Percentiles rank a stretch among this genome's conserved stretches.
Conservation (phyloP, 1,139 yeast species). For the Geotrichum fermentans region DNA sequence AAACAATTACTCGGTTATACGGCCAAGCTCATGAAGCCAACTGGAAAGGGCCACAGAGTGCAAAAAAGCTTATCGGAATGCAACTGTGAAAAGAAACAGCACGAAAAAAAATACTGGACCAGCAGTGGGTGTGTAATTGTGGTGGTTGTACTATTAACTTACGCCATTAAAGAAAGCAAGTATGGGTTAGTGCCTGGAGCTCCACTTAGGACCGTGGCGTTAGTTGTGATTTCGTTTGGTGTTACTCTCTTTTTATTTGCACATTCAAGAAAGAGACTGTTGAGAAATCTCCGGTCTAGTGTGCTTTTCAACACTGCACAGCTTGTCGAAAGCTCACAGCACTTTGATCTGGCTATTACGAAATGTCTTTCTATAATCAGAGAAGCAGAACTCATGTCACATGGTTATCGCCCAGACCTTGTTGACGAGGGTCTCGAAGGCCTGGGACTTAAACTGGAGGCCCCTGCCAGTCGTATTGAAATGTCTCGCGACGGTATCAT, state of each 20-base stretch:
- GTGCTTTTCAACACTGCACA: slow-evolving; percentile 33
- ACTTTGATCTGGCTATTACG: slow-evolving; percentile 36
- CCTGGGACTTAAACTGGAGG: background rate
- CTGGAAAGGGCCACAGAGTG: background rate
- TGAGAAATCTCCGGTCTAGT: slow-evolving; percentile 36
- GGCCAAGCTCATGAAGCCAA: background rate
- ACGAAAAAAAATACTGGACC: slow-evolving; percentile 18
- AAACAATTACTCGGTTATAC: slow-evolving; percentile 23
- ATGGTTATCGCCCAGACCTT: slow-evolving; percentile 1
- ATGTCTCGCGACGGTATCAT: slow-evolving; percentile 15
- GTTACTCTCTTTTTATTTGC: slow-evolving; percentile 34
- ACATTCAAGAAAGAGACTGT: slow-evolving; percentile 35
- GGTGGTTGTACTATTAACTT: slow-evolving; percentile 33
- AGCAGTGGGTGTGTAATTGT: slow-evolving; percentile 33
- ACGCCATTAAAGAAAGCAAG: slow-evolving; percentile 27
- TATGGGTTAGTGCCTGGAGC: slow-evolving; percentile 1
- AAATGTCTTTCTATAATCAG: slow-evolving; percentile 36
- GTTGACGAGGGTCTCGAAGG: background rate
- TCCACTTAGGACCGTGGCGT: background rate
- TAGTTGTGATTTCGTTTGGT: slow-evolving; percentile 12
- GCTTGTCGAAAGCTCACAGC: slow-evolving; percentile 31
- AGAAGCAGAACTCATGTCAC: slow-evolving; percentile 33
- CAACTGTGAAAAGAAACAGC: background rate
- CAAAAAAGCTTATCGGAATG: background rate
- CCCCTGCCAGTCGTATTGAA: slow-evolving; percentile 1